Evolutionary conservation across 768 basidiomycete genomes (phyloP), one percentile per base, ranked within the genome.

Genomic region (Mycena sanguinolenta): DNA sequence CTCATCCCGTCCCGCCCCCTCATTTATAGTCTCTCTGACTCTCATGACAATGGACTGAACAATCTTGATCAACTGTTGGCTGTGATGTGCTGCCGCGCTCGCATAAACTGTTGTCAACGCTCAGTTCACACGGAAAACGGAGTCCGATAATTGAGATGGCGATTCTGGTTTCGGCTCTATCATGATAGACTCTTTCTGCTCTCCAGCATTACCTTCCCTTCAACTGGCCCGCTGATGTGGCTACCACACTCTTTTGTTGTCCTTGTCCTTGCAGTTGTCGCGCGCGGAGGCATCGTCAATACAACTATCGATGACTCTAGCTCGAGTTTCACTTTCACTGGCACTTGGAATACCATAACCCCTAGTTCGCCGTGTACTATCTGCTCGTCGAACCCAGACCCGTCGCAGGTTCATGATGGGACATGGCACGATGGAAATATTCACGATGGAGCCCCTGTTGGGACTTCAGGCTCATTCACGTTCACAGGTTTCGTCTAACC

Each of bases 341-440:
- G 71, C 1, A 17, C 59, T 39, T 72, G 71, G 71, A 60, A 58
- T 23, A 42, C 66, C 4, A 53, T 63, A 42, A 58, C 70, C 4
- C 60, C 70, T 14, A 34, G 23, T 12, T 62, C 65, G 27, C 70
- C 61, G 21, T 71, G 70, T 50, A 14, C 25, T 14, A 28, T 34
- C 9, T 71, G 70, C 53, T 58, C 65, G 25, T 63, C 65, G 6
- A 25, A 63, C 2, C 70, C 70, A 6, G 50, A 67, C 34, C 16
- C 65, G 17, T 63, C 65, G 0, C 27, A 21, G 34, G 25, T 23
- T 4, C 17, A 53, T 28, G 61, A 38, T 3, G 54, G 60, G 7
- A 71, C 70, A 5, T 71, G 70, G 70, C 70, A 67, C 21, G 70
- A 67, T 55, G 70, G 70, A 30, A 67, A 67, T 30, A 58, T 53